phyloP scores from a whole-genome alignment of 2,329 filamentous ascomycete species.

The Colletotrichum plurivorum region DNA sequence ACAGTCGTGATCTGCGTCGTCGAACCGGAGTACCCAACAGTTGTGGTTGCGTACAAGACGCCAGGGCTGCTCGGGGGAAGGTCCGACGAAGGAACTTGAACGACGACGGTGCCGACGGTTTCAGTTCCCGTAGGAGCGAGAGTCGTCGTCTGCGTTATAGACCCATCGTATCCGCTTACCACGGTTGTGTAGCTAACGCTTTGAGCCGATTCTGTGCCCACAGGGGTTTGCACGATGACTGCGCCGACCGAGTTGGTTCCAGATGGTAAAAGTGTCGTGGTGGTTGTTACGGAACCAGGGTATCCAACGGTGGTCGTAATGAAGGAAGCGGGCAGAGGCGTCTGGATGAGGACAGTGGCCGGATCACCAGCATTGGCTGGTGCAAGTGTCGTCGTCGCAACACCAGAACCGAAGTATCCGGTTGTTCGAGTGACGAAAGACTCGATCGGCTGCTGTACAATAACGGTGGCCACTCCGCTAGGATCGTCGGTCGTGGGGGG shows the following conservation, averaged over 20 bases:
- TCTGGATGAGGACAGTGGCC: conserved; percentile 26
- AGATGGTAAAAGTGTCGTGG: conserved; percentile 25
- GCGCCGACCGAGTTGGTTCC: conserved; percentile 26
- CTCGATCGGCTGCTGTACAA: conserved; percentile 6
- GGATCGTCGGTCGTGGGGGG: conserved; percentile 12
- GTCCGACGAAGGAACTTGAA: conserved; percentile 4
- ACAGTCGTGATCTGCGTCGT: background rate
- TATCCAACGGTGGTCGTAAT: conserved; percentile 27
- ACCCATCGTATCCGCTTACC: conserved; percentile 11
- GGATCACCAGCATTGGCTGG: conserved; percentile 17
- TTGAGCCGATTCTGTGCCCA: background rate
- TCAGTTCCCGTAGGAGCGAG: conserved; percentile 17
- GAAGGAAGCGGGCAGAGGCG: conserved; percentile 13
- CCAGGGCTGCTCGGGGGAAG: background rate
- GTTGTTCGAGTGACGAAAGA: conserved; percentile 15
- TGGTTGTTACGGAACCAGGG: conserved; percentile 7
- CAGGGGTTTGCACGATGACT: conserved; percentile 29
- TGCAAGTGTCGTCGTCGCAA: conserved; percentile 19
- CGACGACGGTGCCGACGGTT: conserved; percentile 2
- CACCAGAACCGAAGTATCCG: conserved; percentile 18
- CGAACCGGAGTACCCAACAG: background rate
- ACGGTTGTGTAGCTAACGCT: conserved; percentile 12
- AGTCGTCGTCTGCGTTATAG: conserved; percentile 2
- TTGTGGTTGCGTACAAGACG: background rate
- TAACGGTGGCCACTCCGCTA: conserved; percentile 15